Conservation (phyloP, 2,329 filamentous ascomycete genomes). For the Neobulgaria alba region DNA sequence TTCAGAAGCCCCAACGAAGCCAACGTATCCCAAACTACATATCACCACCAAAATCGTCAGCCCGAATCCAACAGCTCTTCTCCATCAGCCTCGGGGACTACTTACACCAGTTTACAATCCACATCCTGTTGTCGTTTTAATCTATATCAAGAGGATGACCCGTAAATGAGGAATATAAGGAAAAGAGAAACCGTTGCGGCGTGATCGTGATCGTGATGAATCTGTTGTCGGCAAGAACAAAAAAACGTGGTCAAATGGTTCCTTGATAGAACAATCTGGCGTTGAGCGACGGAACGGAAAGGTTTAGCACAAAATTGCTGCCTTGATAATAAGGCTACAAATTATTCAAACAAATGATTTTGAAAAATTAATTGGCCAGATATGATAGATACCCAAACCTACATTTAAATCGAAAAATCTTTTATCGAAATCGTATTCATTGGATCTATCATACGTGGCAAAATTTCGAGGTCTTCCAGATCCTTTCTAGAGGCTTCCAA, state of each 20-base stretch:
- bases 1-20: conserved; percentile 81
- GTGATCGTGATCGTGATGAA: background rate
- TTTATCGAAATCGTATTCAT: background rate
- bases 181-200: background rate
- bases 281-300: conserved; percentile 2
- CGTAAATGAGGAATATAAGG: conserved; percentile 1
- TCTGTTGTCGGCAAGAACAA: background rate
- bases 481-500: background rate
- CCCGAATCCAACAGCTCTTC: conserved; percentile 4
- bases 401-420: background rate
- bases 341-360: background rate
- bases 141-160: no score
- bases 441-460: background rate
- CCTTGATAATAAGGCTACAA: background rate
- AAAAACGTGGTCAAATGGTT: conserved; percentile 2
- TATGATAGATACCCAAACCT: background rate
- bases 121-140: conserved; percentile 48
- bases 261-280: conserved; percentile 8
- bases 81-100: conserved; percentile 17
- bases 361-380: background rate
- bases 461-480: background rate
- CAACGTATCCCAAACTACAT: conserved; percentile 77
- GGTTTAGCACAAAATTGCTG: conserved; percentile 2
- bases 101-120: conserved; percentile 94
- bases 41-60: conserved; percentile 26